Percentiles rank a stretch among this genome's conserved stretches.
Evolutionary conservation across 768 basidiomycete species (phyloP).

Genomic region (Rhizopogon vesiculosus): DNA sequence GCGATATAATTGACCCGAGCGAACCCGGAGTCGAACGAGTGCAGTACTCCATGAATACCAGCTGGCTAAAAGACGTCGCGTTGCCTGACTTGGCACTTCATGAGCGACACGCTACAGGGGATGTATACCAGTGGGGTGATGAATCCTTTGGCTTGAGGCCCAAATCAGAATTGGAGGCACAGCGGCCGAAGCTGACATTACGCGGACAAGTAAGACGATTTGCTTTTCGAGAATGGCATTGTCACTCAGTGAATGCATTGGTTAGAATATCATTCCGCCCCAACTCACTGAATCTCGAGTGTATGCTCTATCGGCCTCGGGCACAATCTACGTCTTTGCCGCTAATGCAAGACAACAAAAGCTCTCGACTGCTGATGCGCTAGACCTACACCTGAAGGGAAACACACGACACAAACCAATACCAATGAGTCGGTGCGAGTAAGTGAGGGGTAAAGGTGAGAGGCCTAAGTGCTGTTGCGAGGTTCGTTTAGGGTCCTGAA

Average conservation of each 20-base stretch:
- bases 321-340: constrained; percentile 68
- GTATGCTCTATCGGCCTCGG: constrained; percentile 76
- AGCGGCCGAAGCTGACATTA: constrained; percentile 48
- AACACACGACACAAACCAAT: too few species aligned
- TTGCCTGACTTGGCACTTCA: constrained; percentile 72
- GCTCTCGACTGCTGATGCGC: constrained; percentile 31
- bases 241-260: background rate
- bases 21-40: too few species aligned
- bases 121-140: constrained; percentile 83
- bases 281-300: constrained; percentile 57
- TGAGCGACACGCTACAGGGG: constrained; percentile 64
- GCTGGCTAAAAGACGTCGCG: too few species aligned
- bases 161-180: constrained; percentile 18
- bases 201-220: constrained; percentile 52
- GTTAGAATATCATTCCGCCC: constrained; percentile 64
- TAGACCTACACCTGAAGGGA: too few species aligned
- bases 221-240: background rate
- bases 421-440: too few species aligned
- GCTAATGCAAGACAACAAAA: constrained; percentile 45
- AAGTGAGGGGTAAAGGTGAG: too few species aligned
- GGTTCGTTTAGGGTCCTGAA: too few species aligned
- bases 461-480: too few species aligned
- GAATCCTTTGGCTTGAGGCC: constrained; percentile 42
- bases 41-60: too few species aligned
- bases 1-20: constrained; percentile 41